Evolutionary conservation across 352 stramenopile genomes (phyloP).

Genomic region (Phytopythium sindhum): DNA sequence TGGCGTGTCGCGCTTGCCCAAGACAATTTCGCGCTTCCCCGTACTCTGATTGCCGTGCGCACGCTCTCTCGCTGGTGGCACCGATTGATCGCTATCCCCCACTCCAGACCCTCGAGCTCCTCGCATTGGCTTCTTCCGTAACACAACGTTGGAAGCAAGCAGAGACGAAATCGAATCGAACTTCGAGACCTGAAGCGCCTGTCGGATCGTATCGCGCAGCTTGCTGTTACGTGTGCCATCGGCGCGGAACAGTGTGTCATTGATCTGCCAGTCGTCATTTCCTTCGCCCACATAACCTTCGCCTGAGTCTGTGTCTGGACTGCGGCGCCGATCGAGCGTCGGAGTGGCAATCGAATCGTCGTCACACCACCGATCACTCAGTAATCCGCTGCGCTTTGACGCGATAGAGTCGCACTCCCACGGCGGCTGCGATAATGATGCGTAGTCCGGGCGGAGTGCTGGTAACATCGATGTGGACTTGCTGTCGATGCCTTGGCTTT

Average conservation of each 20-base stretch:
- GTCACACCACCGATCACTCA: conserved; percentile 35
- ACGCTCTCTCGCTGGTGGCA: conserved; percentile 5
- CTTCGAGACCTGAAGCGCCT: conserved; percentile 78
- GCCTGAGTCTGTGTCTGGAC: conserved; percentile 9
- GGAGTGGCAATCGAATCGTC: conserved; percentile 11
- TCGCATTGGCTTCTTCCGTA: conserved; percentile 39
- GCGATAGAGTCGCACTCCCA: conserved; percentile 70
- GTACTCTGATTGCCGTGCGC: conserved; percentile 13
- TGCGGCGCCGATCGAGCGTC: conserved; percentile 10
- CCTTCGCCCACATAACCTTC: conserved; percentile 13
- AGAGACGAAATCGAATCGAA: conserved; percentile 91
- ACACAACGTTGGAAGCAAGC: conserved; percentile 69
- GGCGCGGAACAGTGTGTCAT: conserved; percentile 81
- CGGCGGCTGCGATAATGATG: conserved; percentile 24
- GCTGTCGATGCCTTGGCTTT: not conserved
- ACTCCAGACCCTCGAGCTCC: not conserved
- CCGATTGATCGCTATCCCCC: not conserved
- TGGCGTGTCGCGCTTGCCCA: conserved; percentile 54
- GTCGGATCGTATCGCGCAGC: conserved; percentile 78
- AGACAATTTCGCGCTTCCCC: conserved; percentile 48
- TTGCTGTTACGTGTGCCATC: conserved; percentile 78
- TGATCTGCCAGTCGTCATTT: conserved; percentile 60
- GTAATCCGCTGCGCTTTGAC: conserved; percentile 37
- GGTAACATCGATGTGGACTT: conserved; percentile 21
- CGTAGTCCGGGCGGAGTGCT: conserved; percentile 27